Conservation (phyloP, 2,329 filamentous ascomycete genomes). For the Alternaria gaisen region DNA sequence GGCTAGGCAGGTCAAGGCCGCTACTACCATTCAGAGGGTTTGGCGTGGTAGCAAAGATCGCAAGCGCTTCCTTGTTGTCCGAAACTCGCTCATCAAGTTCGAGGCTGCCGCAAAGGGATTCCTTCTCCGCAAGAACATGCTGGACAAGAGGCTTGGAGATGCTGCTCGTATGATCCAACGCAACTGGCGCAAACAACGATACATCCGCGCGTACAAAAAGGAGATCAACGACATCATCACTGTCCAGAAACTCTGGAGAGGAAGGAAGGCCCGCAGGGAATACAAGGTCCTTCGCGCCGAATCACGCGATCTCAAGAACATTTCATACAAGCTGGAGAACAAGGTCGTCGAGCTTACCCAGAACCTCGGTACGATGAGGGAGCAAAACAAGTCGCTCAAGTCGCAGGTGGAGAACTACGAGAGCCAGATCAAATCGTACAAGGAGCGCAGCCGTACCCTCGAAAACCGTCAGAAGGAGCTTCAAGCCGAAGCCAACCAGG, state of each 20-base stretch:
- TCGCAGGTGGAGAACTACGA: conserved; percentile 96
- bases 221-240: conserved; percentile 90
- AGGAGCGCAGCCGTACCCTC: conserved; percentile 87
- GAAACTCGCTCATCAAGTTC: conserved; percentile 84
- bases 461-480: conserved; percentile 92
- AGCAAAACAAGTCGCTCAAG: conserved; percentile 89
- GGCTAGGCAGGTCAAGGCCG: conserved; percentile 82
- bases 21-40: conserved; percentile 92
- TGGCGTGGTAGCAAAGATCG: conserved; percentile 94
- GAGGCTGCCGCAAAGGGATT: conserved; percentile 93
- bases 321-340: conserved; percentile 99
- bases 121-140: conserved; percentile 86
- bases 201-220: conserved; percentile 82
- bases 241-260: conserved; percentile 92
- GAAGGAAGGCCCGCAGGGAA: conserved; percentile 77
- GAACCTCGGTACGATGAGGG: conserved; percentile 88
- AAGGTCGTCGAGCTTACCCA: conserved; percentile 99
- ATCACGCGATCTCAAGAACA: conserved; percentile 97
- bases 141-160: conserved; percentile 93
- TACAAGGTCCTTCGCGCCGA: conserved; percentile 96
- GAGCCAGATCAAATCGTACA: conserved; percentile 94
- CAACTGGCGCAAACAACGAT: conserved; percentile 82
- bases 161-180: conserved; percentile 91
- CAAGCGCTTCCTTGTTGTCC: conserved; percentile 78
- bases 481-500: conserved; percentile 96